Evolutionary conservation across 805 yeast genomes (phyloP).

Genomic region (Kluyveromyces siamensis): DNA sequence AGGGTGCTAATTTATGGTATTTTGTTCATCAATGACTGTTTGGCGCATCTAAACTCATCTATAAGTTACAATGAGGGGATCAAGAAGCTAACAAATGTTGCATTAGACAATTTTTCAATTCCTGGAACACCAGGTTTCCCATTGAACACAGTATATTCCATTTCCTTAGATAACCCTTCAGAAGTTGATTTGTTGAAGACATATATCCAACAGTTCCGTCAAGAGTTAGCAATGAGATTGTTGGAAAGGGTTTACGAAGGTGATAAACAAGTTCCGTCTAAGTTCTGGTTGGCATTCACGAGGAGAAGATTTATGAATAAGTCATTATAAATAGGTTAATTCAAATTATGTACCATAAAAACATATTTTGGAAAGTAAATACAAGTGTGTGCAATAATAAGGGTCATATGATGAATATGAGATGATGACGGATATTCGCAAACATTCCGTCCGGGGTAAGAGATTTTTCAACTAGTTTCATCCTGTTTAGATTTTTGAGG

Average conservation of each 20-base stretch:
- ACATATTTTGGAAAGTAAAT: background rate
- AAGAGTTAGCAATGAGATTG: conserved; percentile 79
- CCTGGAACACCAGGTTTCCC: conserved; percentile 98
- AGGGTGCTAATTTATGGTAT: conserved; percentile 91
- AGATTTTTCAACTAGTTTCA: background rate
- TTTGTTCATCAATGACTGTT: conserved; percentile 76
- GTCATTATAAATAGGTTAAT: conserved; percentile 28
- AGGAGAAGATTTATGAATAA: conserved; percentile 95
- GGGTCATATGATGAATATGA: background rate
- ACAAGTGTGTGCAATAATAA: background rate
- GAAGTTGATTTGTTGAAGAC: conserved; percentile 74
- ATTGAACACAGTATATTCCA: conserved; percentile 59
- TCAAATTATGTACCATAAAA: background rate
- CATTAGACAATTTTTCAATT: conserved; percentile 78
- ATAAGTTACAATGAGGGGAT: conserved; percentile 51
- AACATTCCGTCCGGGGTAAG: too few relatives aligned
- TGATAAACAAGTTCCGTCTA: conserved; percentile 58
- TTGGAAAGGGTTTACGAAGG: conserved; percentile 63
- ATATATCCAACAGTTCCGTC: conserved; percentile 88
- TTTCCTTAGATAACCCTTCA: conserved; percentile 62
- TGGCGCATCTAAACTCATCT: conserved; percentile 46
- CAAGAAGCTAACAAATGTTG: conserved; percentile 66
- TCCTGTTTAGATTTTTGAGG: background rate
- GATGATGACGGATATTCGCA: background rate
- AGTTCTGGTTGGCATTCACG: conserved; percentile 93